Evolutionary conservation across 164 flowering plant species (phyloP), one percentile per base, ranked within the genome.

Genomic region (Amborella trichopoda): DNA sequence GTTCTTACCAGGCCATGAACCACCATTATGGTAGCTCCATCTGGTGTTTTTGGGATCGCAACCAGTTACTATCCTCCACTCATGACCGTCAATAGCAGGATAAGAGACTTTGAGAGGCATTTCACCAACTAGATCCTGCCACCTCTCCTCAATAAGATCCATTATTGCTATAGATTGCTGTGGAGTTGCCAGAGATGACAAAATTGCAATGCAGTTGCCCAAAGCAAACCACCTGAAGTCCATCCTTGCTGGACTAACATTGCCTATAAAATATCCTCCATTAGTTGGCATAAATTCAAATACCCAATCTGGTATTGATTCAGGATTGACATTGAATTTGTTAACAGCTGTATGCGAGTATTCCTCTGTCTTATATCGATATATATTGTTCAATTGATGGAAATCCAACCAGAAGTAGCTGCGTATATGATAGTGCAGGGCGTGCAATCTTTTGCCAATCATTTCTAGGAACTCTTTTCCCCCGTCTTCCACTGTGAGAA

Each of bases 61-160:
- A 12, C 51, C 51, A 10, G 83, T 77, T 26, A 71, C 69, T 27
- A 74, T 74, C 1, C 73, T 72, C 83, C 83, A 77, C 19, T 71
- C 79, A 17, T 74, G 77, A 46, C n/a, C 17, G 51, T 77, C 75
- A 48, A 77, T 9, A 46, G 80, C 75, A 16, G 83, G 83, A 50
- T 64, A 77, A 46, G 73, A 68, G 23, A 74, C 72, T 69, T 77
- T 77, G 6, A 77, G 54, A 26, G 83, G 80, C 80, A 77, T 77
- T 2, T 69, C 55, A 19, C 67, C 75, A 28, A 74, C 67, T 46
- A 77, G 65, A 44, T 74, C 83, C 55, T 74, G 72, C 83, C 83
- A 77, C 44, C 73, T 74, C 21, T 68, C 69, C 53, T 77, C 83
- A 28, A 71, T 67, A 38, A 48, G 51, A 48, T 48, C 51, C 51